Evolutionary conservation across 306 rosid genomes (phyloP), one percentile per base, ranked within the genome.

Genomic region (Oemleria cerasiformis): DNA sequence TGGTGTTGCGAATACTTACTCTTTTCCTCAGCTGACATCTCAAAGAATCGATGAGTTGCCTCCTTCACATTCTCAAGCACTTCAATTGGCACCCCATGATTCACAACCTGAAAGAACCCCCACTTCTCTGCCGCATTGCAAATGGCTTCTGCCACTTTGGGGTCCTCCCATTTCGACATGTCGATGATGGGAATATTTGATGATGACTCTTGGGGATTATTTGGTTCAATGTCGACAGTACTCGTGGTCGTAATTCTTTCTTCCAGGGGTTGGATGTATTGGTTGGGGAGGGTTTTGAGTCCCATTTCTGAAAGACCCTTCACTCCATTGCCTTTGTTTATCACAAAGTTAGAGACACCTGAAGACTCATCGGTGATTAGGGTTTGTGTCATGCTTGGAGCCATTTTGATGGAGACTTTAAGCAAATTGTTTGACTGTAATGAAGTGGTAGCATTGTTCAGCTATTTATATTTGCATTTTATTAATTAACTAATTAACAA

Each of bases 41-140:
- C 83, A 43, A 77, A 89, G 75, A 89, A 89, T 68, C 78, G 72
- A 30, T 74, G 78, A 58, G 89, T 83, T 44, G 92, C 88, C n/a
- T 59, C 75, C 83, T 84, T 61, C 11, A 81, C 86, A 19, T 60
- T 63, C 11, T 83, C 75, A 23, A 86, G 75, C 65, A 84, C 84
- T 60, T 77, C 68, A 2, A 71, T 7, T 15, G 92, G 84, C 23
- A 89, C 83, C 2, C 92, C 96, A 60, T 86, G 96, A 36, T 86
- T 85, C 17, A 77, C 68, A 10, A 89, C 40, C 50, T 85, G 96
- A 54, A 89, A 89, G 75, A 89, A 86, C 0, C 92, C 92, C 88
- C 88, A 89, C 20, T 75, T 85, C 71, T 83, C 84, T 23, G 96
- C 91, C 1, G 90, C 96, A 47, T 77, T 75, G 62, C 92, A 84